These are phyloP conservation scores for Saprolegnia diclina DNA, from an alignment of 352 stramenopile species.

Conservation along the genomic window DNA sequence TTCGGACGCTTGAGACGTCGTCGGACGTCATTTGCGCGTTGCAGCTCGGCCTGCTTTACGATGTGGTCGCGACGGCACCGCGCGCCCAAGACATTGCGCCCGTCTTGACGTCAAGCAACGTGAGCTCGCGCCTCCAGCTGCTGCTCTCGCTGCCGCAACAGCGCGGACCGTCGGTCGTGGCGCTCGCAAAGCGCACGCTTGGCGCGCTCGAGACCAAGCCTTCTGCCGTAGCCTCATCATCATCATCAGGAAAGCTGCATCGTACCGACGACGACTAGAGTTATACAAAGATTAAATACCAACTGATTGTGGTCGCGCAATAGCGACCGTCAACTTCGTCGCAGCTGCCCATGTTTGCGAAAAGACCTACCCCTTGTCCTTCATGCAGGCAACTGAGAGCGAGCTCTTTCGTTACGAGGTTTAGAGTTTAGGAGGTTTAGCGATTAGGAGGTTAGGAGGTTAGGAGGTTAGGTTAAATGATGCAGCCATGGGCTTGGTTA, in stretches of 20 bases:
- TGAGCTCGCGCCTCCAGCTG: not conserved
- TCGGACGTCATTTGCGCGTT: constrained; percentile 10
- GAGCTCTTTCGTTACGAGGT: too few relatives aligned
- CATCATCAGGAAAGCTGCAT: not conserved
- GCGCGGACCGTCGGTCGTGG: not conserved
- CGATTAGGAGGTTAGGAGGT: too few relatives aligned
- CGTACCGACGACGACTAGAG: too few relatives aligned
- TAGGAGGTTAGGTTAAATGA: too few relatives aligned
- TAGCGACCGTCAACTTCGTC: too few relatives aligned
- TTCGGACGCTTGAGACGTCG: constrained; percentile 19
- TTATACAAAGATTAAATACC: too few relatives aligned
- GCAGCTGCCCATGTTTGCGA: too few relatives aligned
- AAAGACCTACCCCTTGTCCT: too few relatives aligned
- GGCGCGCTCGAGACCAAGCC: not conserved
- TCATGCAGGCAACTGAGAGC: too few relatives aligned
- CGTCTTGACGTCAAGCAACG: not conserved
- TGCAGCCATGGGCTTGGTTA: too few relatives aligned
- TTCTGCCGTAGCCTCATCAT: not conserved
- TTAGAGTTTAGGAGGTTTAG: too few relatives aligned
- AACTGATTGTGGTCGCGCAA: not conserved
- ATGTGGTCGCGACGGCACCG: not conserved
- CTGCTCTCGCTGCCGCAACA: not conserved
- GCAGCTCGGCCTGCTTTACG: constrained; percentile 22
- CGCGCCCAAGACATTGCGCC: not conserved
- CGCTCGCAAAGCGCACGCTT: not conserved